Percentiles rank a stretch among this genome's conserved stretches.
Conservation (phyloP, 1,284 basidiomycete genomes). For the Puccinia horiana region DNA sequence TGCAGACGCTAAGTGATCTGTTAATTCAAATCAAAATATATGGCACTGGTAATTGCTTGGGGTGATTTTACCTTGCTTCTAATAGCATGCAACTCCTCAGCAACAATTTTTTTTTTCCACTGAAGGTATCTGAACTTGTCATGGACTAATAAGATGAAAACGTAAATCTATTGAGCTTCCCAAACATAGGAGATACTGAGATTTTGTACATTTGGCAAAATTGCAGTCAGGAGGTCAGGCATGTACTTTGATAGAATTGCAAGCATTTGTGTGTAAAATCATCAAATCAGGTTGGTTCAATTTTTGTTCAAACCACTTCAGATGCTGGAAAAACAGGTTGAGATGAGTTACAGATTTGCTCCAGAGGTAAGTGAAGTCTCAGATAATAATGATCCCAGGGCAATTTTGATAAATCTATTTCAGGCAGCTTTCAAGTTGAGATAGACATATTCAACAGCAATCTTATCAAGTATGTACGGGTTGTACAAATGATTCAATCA, state of each 20-base stretch:
- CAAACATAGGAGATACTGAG: neutral
- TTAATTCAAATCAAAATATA: neutral
- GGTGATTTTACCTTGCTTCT: slow-evolving; percentile 66
- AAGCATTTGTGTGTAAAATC: slow-evolving; percentile 87
- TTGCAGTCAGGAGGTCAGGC: slow-evolving; percentile 83
- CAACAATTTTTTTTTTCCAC: slow-evolving; percentile 79
- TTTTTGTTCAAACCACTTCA: slow-evolving; percentile 80
- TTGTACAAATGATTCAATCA: slow-evolving; percentile 90
- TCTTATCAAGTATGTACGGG: slow-evolving; percentile 85
- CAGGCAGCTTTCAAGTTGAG: slow-evolving; percentile 92
- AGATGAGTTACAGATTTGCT: neutral
- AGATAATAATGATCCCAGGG: neutral
- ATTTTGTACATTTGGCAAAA: slow-evolving; percentile 71
- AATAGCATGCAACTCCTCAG: slow-evolving; percentile 64
- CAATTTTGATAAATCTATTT: slow-evolving; percentile 72
- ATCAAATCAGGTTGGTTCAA: slow-evolving; percentile 83
- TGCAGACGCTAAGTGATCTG: slow-evolving; percentile 57
- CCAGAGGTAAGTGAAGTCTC: neutral
- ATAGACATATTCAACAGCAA: slow-evolving; percentile 92
- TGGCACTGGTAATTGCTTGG: neutral
- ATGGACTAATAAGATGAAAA: slow-evolving; percentile 69
- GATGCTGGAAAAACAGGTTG: slow-evolving; percentile 66
- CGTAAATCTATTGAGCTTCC: neutral
- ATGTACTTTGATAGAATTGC: slow-evolving; percentile 88
- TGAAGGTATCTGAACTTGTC: slow-evolving; percentile 95